These are phyloP conservation scores for Neospermospora avenae DNA, from an alignment of 2,329 filamentous ascomycete species.

Conservation along the genomic window DNA sequence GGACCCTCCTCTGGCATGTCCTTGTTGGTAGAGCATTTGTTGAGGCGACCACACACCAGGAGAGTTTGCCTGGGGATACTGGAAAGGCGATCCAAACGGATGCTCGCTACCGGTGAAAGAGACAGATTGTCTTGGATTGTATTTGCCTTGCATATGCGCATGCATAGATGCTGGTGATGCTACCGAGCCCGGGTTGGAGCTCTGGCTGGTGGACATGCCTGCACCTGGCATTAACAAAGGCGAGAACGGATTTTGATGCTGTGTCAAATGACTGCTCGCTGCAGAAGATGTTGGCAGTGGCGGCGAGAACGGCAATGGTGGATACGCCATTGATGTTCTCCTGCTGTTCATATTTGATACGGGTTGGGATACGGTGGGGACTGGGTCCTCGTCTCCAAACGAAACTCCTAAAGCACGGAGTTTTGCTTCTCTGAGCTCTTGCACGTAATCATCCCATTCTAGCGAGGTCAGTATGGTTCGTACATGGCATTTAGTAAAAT, in stretches of 20 bases:
- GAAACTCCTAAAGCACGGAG: constrained; percentile 86
- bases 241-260: constrained; percentile 54
- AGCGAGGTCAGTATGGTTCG: constrained; percentile 14
- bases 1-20: constrained; percentile 55
- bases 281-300: constrained; percentile 77
- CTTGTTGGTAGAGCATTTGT: constrained; percentile 50
- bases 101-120: constrained; percentile 58
- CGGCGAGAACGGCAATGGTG: constrained; percentile 76
- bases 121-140: constrained; percentile 70
- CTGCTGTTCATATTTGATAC: constrained; percentile 55
- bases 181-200: constrained; percentile 60
- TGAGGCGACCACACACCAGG: constrained; percentile 57
- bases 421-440: constrained; percentile 84
- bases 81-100: constrained; percentile 63
- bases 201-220: constrained; percentile 57
- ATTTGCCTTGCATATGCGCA: constrained; percentile 51
- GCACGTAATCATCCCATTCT: constrained; percentile 75
- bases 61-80: constrained; percentile 61
- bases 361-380: constrained; percentile 64
- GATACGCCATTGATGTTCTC: constrained; percentile 71
- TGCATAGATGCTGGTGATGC: constrained; percentile 72
- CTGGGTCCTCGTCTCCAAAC: constrained; percentile 67
- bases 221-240: constrained; percentile 55
- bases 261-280: constrained; percentile 61
- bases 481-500: too few relatives aligned